These are phyloP conservation scores for Brassica juncea DNA, from an alignment of 345 rosid genomes.

Conservation along the genomic window DNA sequence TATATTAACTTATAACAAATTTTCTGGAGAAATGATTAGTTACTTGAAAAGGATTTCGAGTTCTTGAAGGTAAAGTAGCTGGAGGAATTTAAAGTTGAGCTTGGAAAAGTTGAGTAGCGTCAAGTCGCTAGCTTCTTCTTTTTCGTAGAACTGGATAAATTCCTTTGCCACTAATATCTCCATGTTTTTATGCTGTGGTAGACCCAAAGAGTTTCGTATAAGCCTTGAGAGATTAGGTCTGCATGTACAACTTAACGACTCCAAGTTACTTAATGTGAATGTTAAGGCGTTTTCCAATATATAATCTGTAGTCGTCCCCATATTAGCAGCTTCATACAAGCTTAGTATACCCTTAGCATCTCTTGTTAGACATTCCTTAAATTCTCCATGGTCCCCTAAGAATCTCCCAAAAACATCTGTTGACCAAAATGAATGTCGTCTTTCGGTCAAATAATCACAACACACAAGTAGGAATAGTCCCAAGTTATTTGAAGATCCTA, in stretches of 20 bases:
- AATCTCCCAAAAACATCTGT: conserved; percentile 44
- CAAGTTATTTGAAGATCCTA: background rate
- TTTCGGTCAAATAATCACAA: background rate
- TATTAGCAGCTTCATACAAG: conserved; percentile 45
- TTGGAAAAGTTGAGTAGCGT: background rate
- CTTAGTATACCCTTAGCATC: conserved; percentile 41
- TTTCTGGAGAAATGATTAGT: background rate
- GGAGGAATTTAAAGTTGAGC: background rate
- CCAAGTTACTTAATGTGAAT: conserved; percentile 16
- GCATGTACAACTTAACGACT: background rate
- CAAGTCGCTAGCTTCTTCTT: background rate
- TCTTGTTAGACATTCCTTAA: conserved; percentile 1
- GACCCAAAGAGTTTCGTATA: conserved; percentile 6
- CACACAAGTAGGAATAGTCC: background rate
- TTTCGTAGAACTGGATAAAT: background rate
- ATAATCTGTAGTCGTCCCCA: conserved; percentile 41
- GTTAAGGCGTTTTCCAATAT: conserved; percentile 39
- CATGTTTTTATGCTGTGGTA: background rate
- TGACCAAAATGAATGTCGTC: background rate
- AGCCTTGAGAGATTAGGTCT: conserved; percentile 9
- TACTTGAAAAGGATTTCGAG: background rate
- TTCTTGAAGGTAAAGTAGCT: background rate
- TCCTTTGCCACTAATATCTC: background rate
- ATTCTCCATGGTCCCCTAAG: conserved; percentile 31
- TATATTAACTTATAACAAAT: too few species aligned